These are phyloP conservation scores for Artemisia princeps DNA, from an alignment of 140 eudicot species.

Conservation along the genomic window DNA sequence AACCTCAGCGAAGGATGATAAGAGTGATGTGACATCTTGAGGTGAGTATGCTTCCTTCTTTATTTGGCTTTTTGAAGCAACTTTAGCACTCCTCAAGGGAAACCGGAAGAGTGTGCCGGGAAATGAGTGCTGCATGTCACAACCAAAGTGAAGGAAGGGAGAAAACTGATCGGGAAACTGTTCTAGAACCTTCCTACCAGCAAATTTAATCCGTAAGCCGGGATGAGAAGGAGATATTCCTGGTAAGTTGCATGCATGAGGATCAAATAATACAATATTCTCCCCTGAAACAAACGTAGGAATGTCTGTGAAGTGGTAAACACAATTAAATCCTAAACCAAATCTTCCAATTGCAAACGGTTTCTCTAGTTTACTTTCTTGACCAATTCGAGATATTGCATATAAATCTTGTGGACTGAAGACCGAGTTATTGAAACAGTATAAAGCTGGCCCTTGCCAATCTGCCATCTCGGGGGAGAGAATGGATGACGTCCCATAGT, in stretches of 20 bases:
- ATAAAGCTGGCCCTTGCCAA: slow-evolving; percentile 98
- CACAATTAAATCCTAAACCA: slow-evolving; percentile 95
- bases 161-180: slow-evolving; percentile 98
- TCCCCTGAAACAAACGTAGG: slow-evolving; percentile 97
- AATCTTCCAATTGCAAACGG: slow-evolving; percentile 98
- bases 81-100: slow-evolving; percentile 68
- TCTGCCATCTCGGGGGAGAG: slow-evolving; percentile 99
- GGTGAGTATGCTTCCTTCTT: slow-evolving; percentile 79
- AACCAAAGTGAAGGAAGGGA: slow-evolving; percentile 90
- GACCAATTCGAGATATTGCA: slow-evolving; percentile 95
- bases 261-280: slow-evolving; percentile 92
- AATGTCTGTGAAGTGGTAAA: slow-evolving; percentile 89
- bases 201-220: slow-evolving; percentile 86
- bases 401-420: slow-evolving; percentile 91
- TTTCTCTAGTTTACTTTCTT: slow-evolving; percentile 93
- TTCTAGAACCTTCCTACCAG: slow-evolving; percentile 70
- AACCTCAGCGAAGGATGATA: slow-evolving; percentile 78
- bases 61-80: slow-evolving; percentile 91
- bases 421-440: slow-evolving; percentile 88
- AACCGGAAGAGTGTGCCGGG: slow-evolving; percentile 97
- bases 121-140: slow-evolving; percentile 78
- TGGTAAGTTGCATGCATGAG: slow-evolving; percentile 93
- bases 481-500: slow-evolving; percentile 84
- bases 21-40: slow-evolving; percentile 79
- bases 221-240: slow-evolving; percentile 99